Evolutionary conservation across 2,329 filamentous ascomycete genomes (phyloP), one percentile per base, ranked within the genome.

Genomic region (Scedosporium apiospermum): DNA sequence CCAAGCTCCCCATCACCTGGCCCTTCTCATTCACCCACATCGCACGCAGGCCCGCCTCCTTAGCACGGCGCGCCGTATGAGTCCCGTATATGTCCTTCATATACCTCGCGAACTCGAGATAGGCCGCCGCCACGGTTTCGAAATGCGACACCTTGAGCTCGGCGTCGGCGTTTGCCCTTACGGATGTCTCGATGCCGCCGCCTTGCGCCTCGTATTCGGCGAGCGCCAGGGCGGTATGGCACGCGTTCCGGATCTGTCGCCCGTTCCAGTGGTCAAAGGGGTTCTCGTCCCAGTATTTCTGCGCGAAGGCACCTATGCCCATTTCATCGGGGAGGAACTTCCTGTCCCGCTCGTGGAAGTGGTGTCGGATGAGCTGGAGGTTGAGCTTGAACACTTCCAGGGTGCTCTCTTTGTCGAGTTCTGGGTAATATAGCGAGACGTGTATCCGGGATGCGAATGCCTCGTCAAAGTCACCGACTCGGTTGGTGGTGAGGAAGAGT

Each of bases 401-500:
- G 0, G 70, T 69, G 21, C 69, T 61, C 0, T 65, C 9, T 27
- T 64, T 46, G 27, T 68, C 62, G 4, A 74, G 67, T 1, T 55
- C 60, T 9, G 66, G 71, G 62, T 76, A 77, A 57, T 71, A 74
- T 0, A 77, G 67, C 12, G 66, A 71, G 6, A 75, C 64, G 58
- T 78, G 73, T 26, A 79, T 72, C 0, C 76, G 70, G 0, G 76
- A 77, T 44, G 70, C 69, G 65, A 78, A 78, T 1, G 77, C 77
- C 60, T 78, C 76, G 63, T 80, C 78, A n/a, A 80, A 73, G 4
- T 69, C 68, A 1, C 76, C 75, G 1, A 78, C 73, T 1, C 76
- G 72, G 66, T 80, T 80, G 9, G 77, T 80, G 0, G 78, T 80
- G 5, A 80, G 69, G 65, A 76, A 76, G 0, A 78, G 66, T 58